A percentile compares a stretch with the other conserved stretches of the same genome.
phyloP scores from a whole-genome alignment of 805 yeast species.

The Zygosaccharomyces bisporus region DNA sequence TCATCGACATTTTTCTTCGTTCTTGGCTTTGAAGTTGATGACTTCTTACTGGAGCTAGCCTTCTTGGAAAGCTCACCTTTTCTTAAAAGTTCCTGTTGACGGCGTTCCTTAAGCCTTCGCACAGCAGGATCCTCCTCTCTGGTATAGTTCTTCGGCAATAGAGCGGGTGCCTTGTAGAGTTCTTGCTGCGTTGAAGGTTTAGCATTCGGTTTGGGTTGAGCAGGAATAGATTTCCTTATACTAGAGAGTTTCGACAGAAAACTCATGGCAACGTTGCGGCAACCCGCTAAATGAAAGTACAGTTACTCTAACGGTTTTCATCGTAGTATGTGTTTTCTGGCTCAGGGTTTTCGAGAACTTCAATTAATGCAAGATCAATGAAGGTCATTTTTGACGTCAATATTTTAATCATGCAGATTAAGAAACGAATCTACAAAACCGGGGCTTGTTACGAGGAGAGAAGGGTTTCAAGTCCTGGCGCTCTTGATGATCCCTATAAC shows the following conservation, averaged over 20 bases:
- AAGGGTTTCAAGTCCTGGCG: neutral
- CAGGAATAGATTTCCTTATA: conserved; percentile 23
- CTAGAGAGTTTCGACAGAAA: conserved; percentile 32
- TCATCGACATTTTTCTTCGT: conserved; percentile 17
- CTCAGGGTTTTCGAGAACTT: neutral
- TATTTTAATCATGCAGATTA: neutral
- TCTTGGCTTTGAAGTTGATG: conserved; percentile 8
- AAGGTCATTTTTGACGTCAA: neutral
- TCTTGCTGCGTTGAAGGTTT: conserved; percentile 10
- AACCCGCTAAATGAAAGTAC: neutral
- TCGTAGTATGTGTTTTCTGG: no score
- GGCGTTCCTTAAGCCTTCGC: conserved; percentile 59
- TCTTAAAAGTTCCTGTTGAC: conserved; percentile 51
- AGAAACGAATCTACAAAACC: neutral
- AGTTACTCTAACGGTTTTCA: no score
- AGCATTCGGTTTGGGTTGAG: conserved; percentile 4
- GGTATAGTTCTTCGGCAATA: conserved; percentile 31
- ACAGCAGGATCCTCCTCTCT: conserved; percentile 64
- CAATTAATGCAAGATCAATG: neutral
- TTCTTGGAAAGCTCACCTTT: conserved; percentile 38
- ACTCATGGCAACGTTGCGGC: conserved; percentile 25
- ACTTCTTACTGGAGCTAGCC: conserved; percentile 10
- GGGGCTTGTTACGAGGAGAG: neutral
- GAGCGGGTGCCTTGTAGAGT: conserved; percentile 11
- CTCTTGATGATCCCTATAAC: no score